Conservation (phyloP, 2,329 filamentous ascomycete genomes). For the Neofusicoccum cordaticola region DNA sequence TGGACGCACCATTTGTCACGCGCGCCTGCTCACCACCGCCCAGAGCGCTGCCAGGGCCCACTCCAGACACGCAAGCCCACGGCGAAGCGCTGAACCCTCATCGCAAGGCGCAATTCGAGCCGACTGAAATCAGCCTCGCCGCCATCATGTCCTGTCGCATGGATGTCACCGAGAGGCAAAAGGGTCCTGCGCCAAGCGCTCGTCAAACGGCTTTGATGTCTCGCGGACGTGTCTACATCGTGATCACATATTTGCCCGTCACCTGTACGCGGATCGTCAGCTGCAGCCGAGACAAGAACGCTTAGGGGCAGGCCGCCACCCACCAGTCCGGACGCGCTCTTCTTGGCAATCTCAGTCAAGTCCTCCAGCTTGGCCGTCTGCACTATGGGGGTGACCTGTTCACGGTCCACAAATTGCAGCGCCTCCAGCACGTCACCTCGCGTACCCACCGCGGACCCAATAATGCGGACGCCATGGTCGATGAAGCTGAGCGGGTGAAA, state of each 20-base stretch:
- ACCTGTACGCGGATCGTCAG: not conserved
- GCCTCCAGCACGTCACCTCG: slow-evolving; percentile 47
- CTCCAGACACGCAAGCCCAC: not conserved
- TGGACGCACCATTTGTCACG: slow-evolving; percentile 1
- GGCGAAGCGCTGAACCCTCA: not conserved
- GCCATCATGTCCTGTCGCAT: not conserved
- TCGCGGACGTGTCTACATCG: not conserved
- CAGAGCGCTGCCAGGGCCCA: not conserved
- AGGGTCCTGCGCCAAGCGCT: not conserved
- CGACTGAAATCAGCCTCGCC: not conserved
- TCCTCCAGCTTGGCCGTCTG: slow-evolving; percentile 7
- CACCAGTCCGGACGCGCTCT: slow-evolving; percentile 9
- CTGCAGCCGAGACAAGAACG: not conserved
- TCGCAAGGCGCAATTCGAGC: slow-evolving; percentile 1
- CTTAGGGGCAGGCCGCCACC: not conserved
- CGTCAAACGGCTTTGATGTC: not conserved
- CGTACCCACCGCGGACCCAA: slow-evolving; percentile 43
- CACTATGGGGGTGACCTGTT: slow-evolving; percentile 3
- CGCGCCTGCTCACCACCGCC: not conserved
- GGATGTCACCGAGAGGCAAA: not conserved
- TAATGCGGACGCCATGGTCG: slow-evolving; percentile 31
- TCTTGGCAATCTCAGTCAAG: slow-evolving; percentile 5
- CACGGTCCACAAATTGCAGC: slow-evolving; percentile 9
- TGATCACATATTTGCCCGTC: slow-evolving; percentile 9
- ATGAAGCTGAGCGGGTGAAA: slow-evolving; percentile 14